Percentiles rank a stretch among this genome's conserved stretches.
phyloP scores from a whole-genome alignment of 1,284 basidiomycete species.

The Leccinum pachyderme region DNA sequence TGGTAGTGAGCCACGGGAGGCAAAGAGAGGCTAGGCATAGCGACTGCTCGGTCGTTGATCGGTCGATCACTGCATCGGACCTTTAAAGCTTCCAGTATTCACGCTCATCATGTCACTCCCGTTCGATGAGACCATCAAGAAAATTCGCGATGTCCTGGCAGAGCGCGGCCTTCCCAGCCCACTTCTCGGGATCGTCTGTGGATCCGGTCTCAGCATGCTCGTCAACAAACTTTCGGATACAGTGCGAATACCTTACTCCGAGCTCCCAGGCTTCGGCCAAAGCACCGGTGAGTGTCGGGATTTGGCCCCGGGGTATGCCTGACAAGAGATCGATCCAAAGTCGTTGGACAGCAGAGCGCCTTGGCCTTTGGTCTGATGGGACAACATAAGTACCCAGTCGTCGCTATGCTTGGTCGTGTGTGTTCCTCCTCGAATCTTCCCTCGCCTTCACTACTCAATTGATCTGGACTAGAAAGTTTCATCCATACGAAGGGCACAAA shows the following conservation, averaged over 20 bases:
- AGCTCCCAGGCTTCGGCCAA: slow-evolving; percentile 65
- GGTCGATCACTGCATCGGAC: background rate
- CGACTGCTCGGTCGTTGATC: background rate
- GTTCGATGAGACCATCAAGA: slow-evolving; percentile 40
- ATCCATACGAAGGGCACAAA: slow-evolving; percentile 78
- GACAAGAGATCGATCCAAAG: slow-evolving; percentile 34
- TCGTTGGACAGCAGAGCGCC: slow-evolving; percentile 71
- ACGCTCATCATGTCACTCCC: slow-evolving; percentile 25
- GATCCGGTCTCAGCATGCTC: slow-evolving; percentile 71
- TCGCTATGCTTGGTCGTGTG: slow-evolving; percentile 83
- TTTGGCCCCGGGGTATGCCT: background rate
- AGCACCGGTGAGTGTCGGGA: slow-evolving; percentile 59
- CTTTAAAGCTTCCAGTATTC: background rate
- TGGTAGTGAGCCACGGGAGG: slow-evolving; percentile 24
- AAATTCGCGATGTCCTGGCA: slow-evolving; percentile 40
- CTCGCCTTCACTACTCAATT: background rate
- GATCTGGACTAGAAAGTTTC: slow-evolving; percentile 48
- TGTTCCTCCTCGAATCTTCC: slow-evolving; percentile 19
- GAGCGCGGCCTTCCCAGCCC: slow-evolving; percentile 46
- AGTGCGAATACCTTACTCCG: slow-evolving; percentile 57
- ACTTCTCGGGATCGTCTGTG: slow-evolving; percentile 74
- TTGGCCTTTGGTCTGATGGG: slow-evolving; percentile 79
- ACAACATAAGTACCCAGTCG: slow-evolving; percentile 60
- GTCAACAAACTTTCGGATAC: slow-evolving; percentile 54
- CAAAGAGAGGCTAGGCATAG: slow-evolving; percentile 19